A percentile compares a stretch with the other conserved stretches of the same genome.
Evolutionary conservation across 1,139 yeast species (phyloP).

Genomic region (Blastobotrys persicus): DNA sequence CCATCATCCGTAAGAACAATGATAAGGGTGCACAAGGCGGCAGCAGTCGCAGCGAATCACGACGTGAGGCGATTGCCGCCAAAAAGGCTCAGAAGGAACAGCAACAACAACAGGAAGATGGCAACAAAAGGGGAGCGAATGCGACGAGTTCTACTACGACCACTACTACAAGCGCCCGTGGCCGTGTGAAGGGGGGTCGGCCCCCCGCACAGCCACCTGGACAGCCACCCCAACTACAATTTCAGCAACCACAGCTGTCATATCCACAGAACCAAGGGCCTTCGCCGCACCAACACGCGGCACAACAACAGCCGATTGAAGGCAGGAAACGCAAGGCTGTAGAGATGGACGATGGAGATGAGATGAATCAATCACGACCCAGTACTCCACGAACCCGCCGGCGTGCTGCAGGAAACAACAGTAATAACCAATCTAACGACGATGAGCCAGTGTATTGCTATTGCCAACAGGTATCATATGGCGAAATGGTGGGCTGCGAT

Average conservation of each 20-base stretch:
- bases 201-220: neutral
- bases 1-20: constrained; percentile 37
- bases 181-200: constrained; percentile 2
- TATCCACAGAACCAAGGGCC: neutral
- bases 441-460: constrained; percentile 87
- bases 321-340: constrained; percentile 2
- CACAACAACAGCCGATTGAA: neutral
- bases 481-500: constrained; percentile 99
- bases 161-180: constrained; percentile 3
- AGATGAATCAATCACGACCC: constrained; percentile 6
- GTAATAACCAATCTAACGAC: constrained; percentile 16
- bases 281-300: no score
- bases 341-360: constrained; percentile 9
- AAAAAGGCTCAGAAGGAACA: constrained; percentile 52
- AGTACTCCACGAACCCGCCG: constrained; percentile 8
- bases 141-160: neutral
- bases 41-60: constrained; percentile 53
- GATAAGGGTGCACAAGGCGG: constrained; percentile 24
- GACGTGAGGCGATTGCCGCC: constrained; percentile 92
- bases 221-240: constrained; percentile 2
- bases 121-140: constrained; percentile 6
- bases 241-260: neutral
- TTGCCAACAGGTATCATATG: constrained; percentile 94
- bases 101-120: constrained; percentile 21
- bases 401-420: constrained; percentile 2